phyloP scores from a whole-genome alignment of 2,329 filamentous ascomycete species.

The Thielaviopsis populi region DNA sequence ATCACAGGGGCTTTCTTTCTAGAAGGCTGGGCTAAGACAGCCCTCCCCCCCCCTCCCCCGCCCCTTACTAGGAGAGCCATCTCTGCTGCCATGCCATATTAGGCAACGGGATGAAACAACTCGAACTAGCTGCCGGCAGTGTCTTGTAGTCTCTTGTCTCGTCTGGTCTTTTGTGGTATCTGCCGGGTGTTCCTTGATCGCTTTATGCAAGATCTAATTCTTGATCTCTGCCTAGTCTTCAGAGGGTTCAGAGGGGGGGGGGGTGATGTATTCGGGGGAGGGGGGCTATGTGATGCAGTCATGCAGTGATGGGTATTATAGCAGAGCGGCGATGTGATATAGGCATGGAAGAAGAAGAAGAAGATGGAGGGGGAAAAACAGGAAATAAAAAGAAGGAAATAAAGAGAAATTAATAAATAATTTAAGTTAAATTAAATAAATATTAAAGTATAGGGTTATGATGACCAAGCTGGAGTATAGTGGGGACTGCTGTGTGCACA shows the following conservation, averaged over 20 bases:
- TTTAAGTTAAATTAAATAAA: no score
- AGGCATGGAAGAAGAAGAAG: not conserved
- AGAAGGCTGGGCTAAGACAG: not conserved
- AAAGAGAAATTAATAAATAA: not conserved
- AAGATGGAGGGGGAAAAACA: not conserved
- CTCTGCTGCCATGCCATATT: no score
- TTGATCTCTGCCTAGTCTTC: not conserved
- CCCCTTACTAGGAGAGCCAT: no score
- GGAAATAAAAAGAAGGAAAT: not conserved
- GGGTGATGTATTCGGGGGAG: not conserved
- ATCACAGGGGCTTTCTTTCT: no score
- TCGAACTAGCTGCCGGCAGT: no score
- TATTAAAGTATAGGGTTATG: no score
- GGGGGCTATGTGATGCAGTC: not conserved
- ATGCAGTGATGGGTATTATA: not conserved
- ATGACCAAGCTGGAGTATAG: no score
- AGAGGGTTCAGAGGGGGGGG: not conserved
- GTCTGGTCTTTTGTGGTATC: no score
- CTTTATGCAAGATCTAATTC: not conserved
- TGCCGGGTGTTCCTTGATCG: not conserved
- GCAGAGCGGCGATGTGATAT: not conserved
- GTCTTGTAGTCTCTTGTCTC: no score
- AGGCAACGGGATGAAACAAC: not conserved
- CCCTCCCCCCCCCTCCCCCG: no score
- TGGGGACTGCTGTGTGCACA: no score